Conservation (phyloP, 23 red algal species). For the Gracilaria caudata region DNA sequence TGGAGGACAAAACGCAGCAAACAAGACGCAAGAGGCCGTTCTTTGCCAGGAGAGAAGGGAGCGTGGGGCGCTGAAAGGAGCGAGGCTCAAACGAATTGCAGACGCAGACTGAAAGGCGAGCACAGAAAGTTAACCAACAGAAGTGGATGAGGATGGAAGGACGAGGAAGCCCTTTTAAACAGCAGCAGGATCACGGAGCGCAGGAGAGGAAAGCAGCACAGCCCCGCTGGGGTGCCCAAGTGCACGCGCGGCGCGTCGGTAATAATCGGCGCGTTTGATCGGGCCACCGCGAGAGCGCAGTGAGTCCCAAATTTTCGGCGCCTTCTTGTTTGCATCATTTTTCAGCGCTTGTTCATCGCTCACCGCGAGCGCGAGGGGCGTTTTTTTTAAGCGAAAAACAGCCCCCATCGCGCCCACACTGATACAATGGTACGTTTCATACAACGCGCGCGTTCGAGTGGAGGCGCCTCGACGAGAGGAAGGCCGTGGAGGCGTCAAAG, state of each 20-base stretch:
- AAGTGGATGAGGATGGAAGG: not conserved
- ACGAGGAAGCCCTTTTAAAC: slow-evolving; percentile 6
- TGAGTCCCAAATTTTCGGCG: not conserved
- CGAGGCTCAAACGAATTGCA: too few relatives aligned
- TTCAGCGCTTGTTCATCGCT: not conserved
- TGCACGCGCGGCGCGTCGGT: not conserved
- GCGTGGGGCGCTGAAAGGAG: not conserved
- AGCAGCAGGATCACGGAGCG: slow-evolving; percentile 1
- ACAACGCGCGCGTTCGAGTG: not conserved
- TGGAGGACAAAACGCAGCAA: not conserved
- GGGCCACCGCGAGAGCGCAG: not conserved
- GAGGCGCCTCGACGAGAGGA: too few relatives aligned
- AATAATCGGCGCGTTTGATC: not conserved
- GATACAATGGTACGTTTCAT: not conserved
- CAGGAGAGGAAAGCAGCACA: not conserved
- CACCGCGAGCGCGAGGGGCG: not conserved
- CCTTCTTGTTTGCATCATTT: not conserved
- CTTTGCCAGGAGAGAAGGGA: not conserved
- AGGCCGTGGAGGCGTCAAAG: too few relatives aligned
- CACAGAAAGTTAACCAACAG: not conserved
- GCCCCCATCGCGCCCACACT: not conserved
- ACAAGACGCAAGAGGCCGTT: not conserved
- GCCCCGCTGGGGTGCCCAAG: not conserved
- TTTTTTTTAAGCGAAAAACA: not conserved
- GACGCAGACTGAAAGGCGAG: not conserved